Evolutionary conservation across 768 basidiomycete species (phyloP).

Genomic region (Amanita fuliginea): DNA sequence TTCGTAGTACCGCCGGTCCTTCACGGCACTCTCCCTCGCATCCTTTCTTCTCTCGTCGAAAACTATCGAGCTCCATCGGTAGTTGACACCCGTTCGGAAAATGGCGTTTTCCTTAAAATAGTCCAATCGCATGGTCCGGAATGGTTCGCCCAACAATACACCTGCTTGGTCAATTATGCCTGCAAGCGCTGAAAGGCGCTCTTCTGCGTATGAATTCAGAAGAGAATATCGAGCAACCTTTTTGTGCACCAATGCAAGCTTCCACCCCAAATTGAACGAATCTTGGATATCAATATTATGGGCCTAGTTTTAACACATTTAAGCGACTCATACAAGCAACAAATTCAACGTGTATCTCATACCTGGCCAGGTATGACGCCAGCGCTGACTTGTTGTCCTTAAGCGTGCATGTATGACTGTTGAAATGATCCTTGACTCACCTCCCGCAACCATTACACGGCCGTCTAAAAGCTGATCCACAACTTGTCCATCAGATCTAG

Average conservation of each 20-base stretch:
- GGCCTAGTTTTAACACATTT: slow-evolving; percentile 13
- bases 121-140: slow-evolving; percentile 7
- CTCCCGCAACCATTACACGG: slow-evolving; percentile 38
- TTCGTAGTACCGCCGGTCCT: neutral
- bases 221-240: slow-evolving; percentile 21
- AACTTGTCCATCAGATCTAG: slow-evolving; percentile 38
- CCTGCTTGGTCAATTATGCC: slow-evolving; percentile 32
- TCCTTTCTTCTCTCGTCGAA: slow-evolving; percentile 16
- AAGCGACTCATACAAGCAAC: neutral
- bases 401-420: neutral
- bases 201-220: slow-evolving; percentile 29
- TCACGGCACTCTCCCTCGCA: neutral
- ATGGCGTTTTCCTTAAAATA: slow-evolving; percentile 13
- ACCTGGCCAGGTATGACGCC: neutral
- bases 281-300: slow-evolving; percentile 28
- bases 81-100: slow-evolving; percentile 32
- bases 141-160: slow-evolving; percentile 14
- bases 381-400: neutral
- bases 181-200: slow-evolving; percentile 34
- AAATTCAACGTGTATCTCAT: neutral
- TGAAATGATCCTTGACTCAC: slow-evolving; percentile 13
- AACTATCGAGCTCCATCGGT: slow-evolving; percentile 30
- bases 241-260: slow-evolving; percentile 30
- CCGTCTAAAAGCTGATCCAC: slow-evolving; percentile 28
- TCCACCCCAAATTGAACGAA: slow-evolving; percentile 33